phyloP scores from a whole-genome alignment of 2,329 filamentous ascomycete species.

The Sarocladium oryzae region DNA sequence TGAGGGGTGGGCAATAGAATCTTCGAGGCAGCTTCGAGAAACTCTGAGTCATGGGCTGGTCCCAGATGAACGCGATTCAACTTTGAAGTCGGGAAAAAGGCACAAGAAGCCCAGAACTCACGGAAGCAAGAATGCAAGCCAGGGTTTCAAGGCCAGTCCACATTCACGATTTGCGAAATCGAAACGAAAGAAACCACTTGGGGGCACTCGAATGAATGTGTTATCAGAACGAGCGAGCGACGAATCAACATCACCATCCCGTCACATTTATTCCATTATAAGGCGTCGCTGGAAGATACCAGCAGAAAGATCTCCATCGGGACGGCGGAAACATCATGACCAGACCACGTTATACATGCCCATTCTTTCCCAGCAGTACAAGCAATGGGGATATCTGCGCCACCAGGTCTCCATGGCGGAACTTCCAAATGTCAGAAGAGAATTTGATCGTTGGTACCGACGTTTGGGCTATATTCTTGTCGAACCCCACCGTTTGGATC shows the following conservation, averaged over 20 bases:
- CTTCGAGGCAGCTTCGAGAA: too few relatives aligned
- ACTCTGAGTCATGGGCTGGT: too few relatives aligned
- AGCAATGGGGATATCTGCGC: conserved; percentile 27
- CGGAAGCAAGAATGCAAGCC: neutral
- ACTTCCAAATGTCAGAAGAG: conserved; percentile 11
- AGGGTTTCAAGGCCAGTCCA: neutral
- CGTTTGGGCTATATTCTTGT: neutral
- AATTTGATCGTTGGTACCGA: conserved; percentile 4
- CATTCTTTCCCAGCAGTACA: conserved; percentile 11
- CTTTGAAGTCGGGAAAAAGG: too few relatives aligned
- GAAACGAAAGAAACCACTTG: neutral
- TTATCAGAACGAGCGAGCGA: neutral
- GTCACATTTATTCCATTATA: neutral
- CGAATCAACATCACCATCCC: neutral
- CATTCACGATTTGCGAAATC: neutral
- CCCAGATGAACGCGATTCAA: too few relatives aligned
- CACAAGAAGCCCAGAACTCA: too few relatives aligned
- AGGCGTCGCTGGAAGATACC: conserved; percentile 1
- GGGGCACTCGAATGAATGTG: neutral
- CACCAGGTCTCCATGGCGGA: conserved; percentile 20
- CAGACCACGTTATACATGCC: neutral
- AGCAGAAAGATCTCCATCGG: neutral
- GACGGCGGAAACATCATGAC: neutral
- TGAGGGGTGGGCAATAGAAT: too few relatives aligned
- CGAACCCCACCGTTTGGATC: conserved; percentile 6